These are phyloP conservation scores for Ceratocystis destructans DNA, from an alignment of 2,329 filamentous ascomycete species.

Conservation along the genomic window DNA sequence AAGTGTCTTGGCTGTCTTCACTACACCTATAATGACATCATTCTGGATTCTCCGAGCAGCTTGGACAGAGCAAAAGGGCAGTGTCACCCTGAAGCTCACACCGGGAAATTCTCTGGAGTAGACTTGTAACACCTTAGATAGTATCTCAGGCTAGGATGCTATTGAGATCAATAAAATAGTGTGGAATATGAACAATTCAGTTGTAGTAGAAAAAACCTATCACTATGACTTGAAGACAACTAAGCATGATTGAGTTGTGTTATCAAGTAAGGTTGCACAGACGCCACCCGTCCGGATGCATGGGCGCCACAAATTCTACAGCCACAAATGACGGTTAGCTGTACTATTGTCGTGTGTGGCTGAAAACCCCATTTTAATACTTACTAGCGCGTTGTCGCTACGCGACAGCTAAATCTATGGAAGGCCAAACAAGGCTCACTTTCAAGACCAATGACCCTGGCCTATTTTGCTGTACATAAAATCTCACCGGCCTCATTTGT, in stretches of 20 bases:
- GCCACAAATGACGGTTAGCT: no score
- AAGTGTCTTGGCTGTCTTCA: constrained; percentile 33
- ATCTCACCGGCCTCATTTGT: neutral
- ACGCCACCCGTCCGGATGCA: neutral
- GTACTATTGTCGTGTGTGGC: neutral
- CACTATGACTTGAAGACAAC: neutral
- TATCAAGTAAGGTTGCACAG: neutral
- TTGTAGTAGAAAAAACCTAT: no score
- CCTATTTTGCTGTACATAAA: neutral
- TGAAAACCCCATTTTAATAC: neutral
- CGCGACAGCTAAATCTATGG: neutral
- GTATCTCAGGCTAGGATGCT: neutral
- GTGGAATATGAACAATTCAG: no score
- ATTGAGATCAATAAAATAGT: no score
- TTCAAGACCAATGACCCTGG: neutral
- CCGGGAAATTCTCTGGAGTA: neutral
- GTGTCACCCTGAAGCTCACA: neutral
- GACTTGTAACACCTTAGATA: neutral
- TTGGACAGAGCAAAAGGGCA: constrained; percentile 7
- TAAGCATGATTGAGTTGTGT: neutral
- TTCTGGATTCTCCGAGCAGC: constrained; percentile 40
- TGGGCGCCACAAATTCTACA: neutral
- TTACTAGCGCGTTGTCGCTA: neutral
- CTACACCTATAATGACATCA: constrained; percentile 34
- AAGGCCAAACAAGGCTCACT: no score